A percentile compares a stretch with the other conserved stretches of the same genome.
Conservation (phyloP, 805 yeast species). For the Kluyveromyces siamensis region DNA sequence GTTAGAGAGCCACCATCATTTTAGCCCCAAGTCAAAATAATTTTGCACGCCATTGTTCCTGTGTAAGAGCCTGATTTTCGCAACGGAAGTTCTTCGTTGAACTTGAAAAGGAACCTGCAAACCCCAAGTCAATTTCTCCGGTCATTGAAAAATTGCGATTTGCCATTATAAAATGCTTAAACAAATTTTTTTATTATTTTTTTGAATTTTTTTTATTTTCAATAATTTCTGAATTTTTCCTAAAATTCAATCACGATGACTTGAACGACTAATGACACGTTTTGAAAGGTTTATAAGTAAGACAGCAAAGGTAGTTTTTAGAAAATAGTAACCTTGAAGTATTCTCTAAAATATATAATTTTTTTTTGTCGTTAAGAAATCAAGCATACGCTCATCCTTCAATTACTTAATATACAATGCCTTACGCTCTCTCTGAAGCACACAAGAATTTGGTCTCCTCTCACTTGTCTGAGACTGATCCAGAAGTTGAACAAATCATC, state of each 20-base stretch:
- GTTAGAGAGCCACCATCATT: not conserved
- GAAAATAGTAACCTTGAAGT: not conserved
- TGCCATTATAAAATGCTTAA: not conserved
- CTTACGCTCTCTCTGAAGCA: conserved; percentile 58
- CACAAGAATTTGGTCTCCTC: conserved; percentile 61
- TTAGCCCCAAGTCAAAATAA: not conserved
- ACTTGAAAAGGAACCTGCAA: no score
- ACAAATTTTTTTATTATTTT: not conserved
- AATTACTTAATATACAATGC: conserved; percentile 19
- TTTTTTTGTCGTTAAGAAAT: no score
- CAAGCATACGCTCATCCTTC: not conserved
- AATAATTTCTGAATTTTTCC: not conserved
- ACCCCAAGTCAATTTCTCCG: not conserved
- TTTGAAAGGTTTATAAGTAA: not conserved
- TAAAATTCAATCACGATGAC: not conserved
- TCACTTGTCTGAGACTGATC: conserved; percentile 54
- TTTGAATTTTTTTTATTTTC: not conserved
- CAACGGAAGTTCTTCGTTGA: not conserved
- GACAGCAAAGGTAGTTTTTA: not conserved
- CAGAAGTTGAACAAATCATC: conserved; percentile 66
- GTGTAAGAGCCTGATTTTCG: not conserved
- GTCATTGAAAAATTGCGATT: not conserved
- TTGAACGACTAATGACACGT: not conserved
- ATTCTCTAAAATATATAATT: no score
- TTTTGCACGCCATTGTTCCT: not conserved